These are phyloP conservation scores for Pleurotus djamor DNA, from an alignment of 768 basidiomycete species.

Conservation along the genomic window DNA sequence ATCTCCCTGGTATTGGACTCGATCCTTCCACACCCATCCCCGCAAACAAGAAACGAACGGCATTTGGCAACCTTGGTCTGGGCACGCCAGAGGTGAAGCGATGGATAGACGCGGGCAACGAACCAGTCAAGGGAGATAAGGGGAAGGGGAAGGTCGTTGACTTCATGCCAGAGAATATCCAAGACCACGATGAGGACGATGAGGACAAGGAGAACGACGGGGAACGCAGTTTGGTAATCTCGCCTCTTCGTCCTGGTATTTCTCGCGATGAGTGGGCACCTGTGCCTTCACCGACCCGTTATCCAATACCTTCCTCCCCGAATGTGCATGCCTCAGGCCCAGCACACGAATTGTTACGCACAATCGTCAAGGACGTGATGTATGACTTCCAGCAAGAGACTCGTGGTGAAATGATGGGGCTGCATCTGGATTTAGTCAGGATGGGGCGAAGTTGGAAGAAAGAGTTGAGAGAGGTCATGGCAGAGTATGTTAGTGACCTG, in stretches of 20 bases:
- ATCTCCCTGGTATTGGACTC: constrained; percentile 28
- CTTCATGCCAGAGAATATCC: constrained; percentile 31
- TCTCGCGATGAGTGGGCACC: constrained; percentile 14
- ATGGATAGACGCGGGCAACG: constrained; percentile 46
- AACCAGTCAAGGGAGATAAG: constrained; percentile 21
- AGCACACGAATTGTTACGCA: constrained; percentile 58
- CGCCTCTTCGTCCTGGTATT: constrained; percentile 43
- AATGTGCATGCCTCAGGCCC: constrained; percentile 18
- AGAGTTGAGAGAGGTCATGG: constrained; percentile 61
- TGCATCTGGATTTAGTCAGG: constrained; percentile 71
- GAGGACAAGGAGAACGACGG: constrained; percentile 17
- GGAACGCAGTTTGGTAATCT: constrained; percentile 45
- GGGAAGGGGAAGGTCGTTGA: constrained; percentile 44
- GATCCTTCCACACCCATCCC: constrained; percentile 33
- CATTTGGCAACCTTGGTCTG: constrained; percentile 36
- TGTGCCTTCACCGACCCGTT: constrained; percentile 30
- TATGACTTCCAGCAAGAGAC: constrained; percentile 71
- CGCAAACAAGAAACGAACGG: constrained; percentile 13
- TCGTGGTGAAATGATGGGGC: constrained; percentile 67
- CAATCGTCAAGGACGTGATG: constrained; percentile 70
- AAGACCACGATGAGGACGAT: constrained; percentile 19
- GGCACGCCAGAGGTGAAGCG: constrained; percentile 51
- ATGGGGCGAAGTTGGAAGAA: constrained; percentile 70
- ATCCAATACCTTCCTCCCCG: constrained; percentile 33
- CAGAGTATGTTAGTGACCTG: constrained; percentile 60